These are phyloP conservation scores for Triticum monococcum DNA, from an alignment of 176 grass and related monocot species.

Conservation along the genomic window DNA sequence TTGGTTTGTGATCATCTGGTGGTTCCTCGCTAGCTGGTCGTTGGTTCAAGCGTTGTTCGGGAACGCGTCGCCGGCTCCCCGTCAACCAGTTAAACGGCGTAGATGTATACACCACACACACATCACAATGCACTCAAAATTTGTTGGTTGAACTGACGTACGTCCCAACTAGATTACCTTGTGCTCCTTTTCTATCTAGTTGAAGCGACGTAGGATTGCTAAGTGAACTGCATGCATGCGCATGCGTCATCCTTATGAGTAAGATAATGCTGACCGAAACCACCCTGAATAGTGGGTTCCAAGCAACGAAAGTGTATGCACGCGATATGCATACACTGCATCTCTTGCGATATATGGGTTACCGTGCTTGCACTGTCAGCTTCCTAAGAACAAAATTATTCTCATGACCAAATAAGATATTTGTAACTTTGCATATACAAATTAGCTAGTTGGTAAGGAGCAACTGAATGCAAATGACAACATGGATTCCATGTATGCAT, in stretches of 20 bases:
- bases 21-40: no score
- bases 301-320: not conserved
- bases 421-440: not conserved
- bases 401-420: not conserved
- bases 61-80: no score
- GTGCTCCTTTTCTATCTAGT: not conserved
- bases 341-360: not conserved
- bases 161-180: not conserved
- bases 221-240: not conserved
- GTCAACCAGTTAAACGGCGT: not conserved
- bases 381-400: not conserved
- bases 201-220: not conserved
- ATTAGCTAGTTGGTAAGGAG: not conserved
- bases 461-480: not conserved
- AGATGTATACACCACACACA: not conserved
- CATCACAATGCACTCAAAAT: no score
- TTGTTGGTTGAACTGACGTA: not conserved
- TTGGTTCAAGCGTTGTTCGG: no score
- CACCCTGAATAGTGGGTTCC: not conserved
- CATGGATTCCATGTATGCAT: not conserved
- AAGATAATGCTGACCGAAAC: not conserved
- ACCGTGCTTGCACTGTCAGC: not conserved
- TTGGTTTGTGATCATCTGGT: no score
- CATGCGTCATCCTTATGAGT: not conserved
- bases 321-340: not conserved